Evolutionary conservation across 768 basidiomycete species (phyloP), one percentile per base, ranked within the genome.

Genomic region (Termitomyces bulborhizus): DNA sequence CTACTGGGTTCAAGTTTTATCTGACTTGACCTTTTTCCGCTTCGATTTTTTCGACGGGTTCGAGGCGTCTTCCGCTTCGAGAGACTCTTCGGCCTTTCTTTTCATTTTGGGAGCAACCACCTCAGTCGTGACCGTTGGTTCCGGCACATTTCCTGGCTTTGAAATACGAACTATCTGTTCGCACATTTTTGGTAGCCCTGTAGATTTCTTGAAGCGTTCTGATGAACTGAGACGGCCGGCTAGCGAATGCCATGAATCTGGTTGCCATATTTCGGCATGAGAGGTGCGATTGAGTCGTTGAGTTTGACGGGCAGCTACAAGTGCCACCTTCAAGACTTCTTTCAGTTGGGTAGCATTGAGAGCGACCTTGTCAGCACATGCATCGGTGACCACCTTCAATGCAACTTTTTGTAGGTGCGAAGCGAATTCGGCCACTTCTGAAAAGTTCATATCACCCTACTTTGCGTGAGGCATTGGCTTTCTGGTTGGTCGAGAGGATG

Each of bases 311-410:
- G 85, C 73, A 47, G 81, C 81, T 18, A 77, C 64, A 27, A 90
- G 71, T 0, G 75, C 85, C 50, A 89, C 69, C 68, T 90, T 94
- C 54, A 93, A 67, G 18, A 93, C 66, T n/a, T 89, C 87, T 69
- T 92, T 96, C 63, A 88, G 64, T 58, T 92, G 88, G 1, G 81
- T 66, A 1, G 85, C 75, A 15, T 81, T 84, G 42, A 86, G 66
- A 9, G 72, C 62, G 40, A 65, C 59, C 26, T 74, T 70, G 27
- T 80, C 76, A 4, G 76, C 71, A 59, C 82, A 80, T 6, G 84
- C 79, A 13, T 69, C 67, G 1, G 73, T 69, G 31, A 83, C 67
- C 45, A 79, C 65, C 18, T 74, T 73, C 32, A 82, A 71, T 48
- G 92, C 65, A 3, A 70, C 69, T 48, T 75, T 62, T 40, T 78